A percentile compares a stretch with the other conserved stretches of the same genome.
Evolutionary conservation across 805 yeast species (phyloP).

Genomic region (Candida maltosa): DNA sequence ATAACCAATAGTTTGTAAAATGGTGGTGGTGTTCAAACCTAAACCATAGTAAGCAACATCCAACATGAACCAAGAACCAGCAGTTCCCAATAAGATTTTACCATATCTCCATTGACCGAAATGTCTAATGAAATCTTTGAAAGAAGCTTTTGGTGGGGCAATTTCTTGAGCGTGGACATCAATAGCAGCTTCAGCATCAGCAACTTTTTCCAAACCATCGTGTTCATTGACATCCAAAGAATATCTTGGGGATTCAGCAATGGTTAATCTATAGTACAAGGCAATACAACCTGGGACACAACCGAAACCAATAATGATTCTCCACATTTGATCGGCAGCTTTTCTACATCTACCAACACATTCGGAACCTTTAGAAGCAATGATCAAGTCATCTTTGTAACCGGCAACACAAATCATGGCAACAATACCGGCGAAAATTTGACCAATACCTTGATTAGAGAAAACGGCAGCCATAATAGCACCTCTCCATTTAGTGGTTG

Average conservation of each 20-base stretch:
- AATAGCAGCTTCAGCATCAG: slow-evolving; percentile 43
- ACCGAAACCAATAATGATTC: slow-evolving; percentile 85
- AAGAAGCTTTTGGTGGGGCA: slow-evolving; percentile 79
- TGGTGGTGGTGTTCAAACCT: slow-evolving; percentile 76
- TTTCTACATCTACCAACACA: slow-evolving; percentile 67
- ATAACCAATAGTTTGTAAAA: slow-evolving; percentile 80
- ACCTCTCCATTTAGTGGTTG: slow-evolving; percentile 97
- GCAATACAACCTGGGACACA: slow-evolving; percentile 85
- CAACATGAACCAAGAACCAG: slow-evolving; percentile 86
- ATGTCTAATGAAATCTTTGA: slow-evolving; percentile 66
- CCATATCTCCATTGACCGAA: slow-evolving; percentile 85
- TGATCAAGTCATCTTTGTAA: slow-evolving; percentile 57
- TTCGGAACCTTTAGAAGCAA: slow-evolving; percentile 50
- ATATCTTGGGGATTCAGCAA: slow-evolving; percentile 93
- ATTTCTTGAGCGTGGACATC: slow-evolving; percentile 35
- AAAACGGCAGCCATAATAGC: slow-evolving; percentile 96
- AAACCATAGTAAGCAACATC: slow-evolving; percentile 92
- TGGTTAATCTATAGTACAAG: slow-evolving; percentile 86
- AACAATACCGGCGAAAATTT: slow-evolving; percentile 81
- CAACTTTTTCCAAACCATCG: slow-evolving; percentile 52
- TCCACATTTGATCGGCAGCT: slow-evolving; percentile 94
- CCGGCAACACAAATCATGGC: slow-evolving; percentile 75
- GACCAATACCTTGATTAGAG: slow-evolving; percentile 97
- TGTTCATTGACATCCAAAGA: slow-evolving; percentile 70
- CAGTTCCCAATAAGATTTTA: slow-evolving; percentile 82